These are phyloP conservation scores for Forsythia viridissima DNA, from an alignment of 257 asterid genomes.

Conservation along the genomic window DNA sequence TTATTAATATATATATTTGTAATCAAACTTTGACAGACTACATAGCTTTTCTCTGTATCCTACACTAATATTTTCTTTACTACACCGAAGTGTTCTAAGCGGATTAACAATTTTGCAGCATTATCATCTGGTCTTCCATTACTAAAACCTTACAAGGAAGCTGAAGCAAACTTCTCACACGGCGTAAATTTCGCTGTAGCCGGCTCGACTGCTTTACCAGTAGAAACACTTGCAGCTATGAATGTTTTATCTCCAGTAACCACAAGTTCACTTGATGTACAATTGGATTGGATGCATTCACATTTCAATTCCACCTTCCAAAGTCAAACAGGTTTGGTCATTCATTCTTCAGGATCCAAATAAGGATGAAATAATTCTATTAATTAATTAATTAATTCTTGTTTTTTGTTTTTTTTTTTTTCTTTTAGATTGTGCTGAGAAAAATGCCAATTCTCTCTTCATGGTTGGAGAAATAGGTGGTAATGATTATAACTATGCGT, in stretches of 20 bases:
- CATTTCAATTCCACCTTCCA: conserved; percentile 22
- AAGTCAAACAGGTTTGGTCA: background rate
- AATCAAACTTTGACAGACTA: too few relatives aligned
- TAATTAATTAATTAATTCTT: background rate
- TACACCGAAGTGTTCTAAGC: too few relatives aligned
- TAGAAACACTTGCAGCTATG: conserved; percentile 9
- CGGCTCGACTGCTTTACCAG: conserved; percentile 30
- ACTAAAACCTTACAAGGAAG: background rate
- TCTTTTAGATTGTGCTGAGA: conserved; percentile 20
- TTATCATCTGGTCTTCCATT: conserved; percentile 14
- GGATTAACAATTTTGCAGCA: background rate
- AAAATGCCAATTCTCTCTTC: background rate
- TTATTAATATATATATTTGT: too few relatives aligned
- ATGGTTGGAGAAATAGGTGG: background rate
- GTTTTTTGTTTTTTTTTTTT: background rate
- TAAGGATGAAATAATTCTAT: too few relatives aligned
- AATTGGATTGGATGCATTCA: conserved; percentile 28
- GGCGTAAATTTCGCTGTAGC: conserved; percentile 34
- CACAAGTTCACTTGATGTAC: conserved; percentile 27
- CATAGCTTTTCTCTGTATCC: too few relatives aligned
- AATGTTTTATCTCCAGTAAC: conserved; percentile 9
- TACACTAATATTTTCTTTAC: too few relatives aligned
- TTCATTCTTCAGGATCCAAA: background rate
- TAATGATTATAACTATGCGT: background rate
- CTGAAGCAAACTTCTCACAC: background rate